Percentiles rank a stretch among this genome's conserved stretches.
These are phyloP conservation scores for Friedmanniomyces simplex DNA, from an alignment of 495 filamentous ascomycete species.

Conservation along the genomic window DNA sequence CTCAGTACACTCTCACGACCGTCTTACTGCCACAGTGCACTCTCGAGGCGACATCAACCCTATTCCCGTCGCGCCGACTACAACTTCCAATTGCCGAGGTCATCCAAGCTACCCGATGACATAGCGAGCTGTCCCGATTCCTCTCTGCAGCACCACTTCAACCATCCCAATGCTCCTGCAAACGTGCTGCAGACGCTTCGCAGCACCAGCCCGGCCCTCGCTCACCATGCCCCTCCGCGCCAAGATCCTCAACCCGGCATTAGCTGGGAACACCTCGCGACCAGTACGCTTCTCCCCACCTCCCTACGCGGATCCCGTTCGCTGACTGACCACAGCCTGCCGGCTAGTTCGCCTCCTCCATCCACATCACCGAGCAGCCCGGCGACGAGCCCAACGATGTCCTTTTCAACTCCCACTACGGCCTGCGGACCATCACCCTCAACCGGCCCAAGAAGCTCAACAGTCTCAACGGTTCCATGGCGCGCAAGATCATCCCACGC, in stretches of 20 bases:
- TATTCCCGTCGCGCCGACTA: neutral
- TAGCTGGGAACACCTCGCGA: conserved; percentile 41
- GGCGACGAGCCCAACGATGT: conserved; percentile 83
- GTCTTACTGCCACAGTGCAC: too few relatives aligned
- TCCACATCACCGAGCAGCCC: conserved; percentile 12
- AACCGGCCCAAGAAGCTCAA: conserved; percentile 88
- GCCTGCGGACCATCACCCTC: conserved; percentile 83
- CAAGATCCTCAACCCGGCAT: conserved; percentile 58
- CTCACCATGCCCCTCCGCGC: conserved; percentile 84
- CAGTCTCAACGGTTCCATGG: conserved; percentile 87
- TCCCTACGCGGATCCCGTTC: neutral
- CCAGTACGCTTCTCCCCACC: conserved; percentile 23
- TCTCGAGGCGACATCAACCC: neutral
- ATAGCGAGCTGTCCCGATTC: neutral
- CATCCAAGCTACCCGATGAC: neutral
- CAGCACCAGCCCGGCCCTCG: conserved; percentile 39
- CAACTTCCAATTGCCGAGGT: conserved; percentile 2
- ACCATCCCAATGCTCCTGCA: conserved; percentile 41
- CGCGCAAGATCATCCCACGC: conserved; percentile 76
- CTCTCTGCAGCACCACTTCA: neutral
- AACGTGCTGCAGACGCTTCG: conserved; percentile 36
- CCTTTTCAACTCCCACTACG: conserved; percentile 76
- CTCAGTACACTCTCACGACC: neutral
- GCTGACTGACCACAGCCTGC: conserved; percentile 18
- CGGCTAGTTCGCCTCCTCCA: conserved; percentile 10